Base-by-base conservation (phyloP, 2,329 filamentous ascomycete species). In the Fusarium torreyae region DNA sequence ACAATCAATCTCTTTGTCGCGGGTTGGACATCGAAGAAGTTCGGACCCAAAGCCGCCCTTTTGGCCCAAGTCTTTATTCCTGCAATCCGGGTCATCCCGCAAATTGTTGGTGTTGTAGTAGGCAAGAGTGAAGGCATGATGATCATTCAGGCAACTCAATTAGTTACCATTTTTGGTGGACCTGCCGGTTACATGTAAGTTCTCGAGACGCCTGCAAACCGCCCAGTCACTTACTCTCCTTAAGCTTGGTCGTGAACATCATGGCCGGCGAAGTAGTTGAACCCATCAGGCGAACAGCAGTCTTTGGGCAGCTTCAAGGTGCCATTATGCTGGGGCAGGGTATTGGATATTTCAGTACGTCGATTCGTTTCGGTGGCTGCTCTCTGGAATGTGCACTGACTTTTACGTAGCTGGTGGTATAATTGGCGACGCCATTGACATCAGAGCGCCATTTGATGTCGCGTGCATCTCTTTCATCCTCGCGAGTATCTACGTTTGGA, bases 101-200 rank as follows among this genome's bases (percentile, higher is more conserved):
- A 93, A 74, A 88, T 90, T 57, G 66, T 92, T 26, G 91, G 89
- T 6, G 89, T 93, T 13, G 78, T 87, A 28, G 81, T 87, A 1
- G 90, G 91, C 2, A 87, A 87, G n/a, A 80, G 80, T 3, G 68
- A 80, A 0, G 91, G 91, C n/a, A 91, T 93, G 71, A 78, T 88
- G 15, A 89, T 92, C 28, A 87, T 93, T 31, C 91, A 93, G 76
- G 78, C 79, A 26, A 90, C 87, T 0, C 91, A 93, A 78, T 78
- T 90, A 17, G 89, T 93, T 55, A 92, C 89, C 0, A 81, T 92
- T 17, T 68, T 93, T 4, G 91, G 91, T 1, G 91, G 91, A 0
- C 91, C 91, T 0, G 86, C 87, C 1, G 91, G 91, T 0, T 93
- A 92, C 72, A 85, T 92, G 79, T 83, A 57, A 66, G 80, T 18